Conservation (phyloP, 2,329 filamentous ascomycete genomes). For the Botryotinia convoluta region DNA sequence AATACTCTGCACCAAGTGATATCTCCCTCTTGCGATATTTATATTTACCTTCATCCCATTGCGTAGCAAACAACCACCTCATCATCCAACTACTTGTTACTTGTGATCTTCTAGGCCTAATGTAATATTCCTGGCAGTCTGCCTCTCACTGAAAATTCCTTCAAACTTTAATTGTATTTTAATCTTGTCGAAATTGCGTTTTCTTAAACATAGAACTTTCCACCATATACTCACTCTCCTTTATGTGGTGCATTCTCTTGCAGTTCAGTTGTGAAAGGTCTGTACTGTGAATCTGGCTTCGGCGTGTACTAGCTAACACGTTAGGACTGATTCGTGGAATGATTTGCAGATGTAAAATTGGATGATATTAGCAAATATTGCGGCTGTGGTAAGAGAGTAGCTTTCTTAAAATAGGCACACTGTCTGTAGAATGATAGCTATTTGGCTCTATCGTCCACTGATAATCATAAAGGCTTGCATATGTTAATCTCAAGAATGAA, state of each 20-base stretch:
- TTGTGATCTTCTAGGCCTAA: not conserved
- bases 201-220: not conserved
- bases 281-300: not conserved
- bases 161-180: not conserved
- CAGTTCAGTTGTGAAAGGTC: not conserved
- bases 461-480: not conserved
- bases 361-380: not conserved
- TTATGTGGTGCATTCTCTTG: not conserved
- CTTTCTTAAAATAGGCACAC: not conserved
- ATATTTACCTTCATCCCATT: not conserved
- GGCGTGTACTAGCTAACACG: accelerated
- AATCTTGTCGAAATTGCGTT: not conserved
- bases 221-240: not conserved
- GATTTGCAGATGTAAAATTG: not conserved
- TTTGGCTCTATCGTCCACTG: not conserved
- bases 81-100: no score
- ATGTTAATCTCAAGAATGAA: not conserved
- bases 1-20: not conserved
- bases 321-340: not conserved
- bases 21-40: not conserved
- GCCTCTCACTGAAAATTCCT: not conserved
- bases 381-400: not conserved
- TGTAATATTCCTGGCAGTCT: not conserved
- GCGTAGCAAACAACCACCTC: not conserved
- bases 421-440: not conserved